These are phyloP conservation scores for Arxiozyma heterogenica DNA, from an alignment of 1,139 yeast genomes.

Conservation along the genomic window DNA sequence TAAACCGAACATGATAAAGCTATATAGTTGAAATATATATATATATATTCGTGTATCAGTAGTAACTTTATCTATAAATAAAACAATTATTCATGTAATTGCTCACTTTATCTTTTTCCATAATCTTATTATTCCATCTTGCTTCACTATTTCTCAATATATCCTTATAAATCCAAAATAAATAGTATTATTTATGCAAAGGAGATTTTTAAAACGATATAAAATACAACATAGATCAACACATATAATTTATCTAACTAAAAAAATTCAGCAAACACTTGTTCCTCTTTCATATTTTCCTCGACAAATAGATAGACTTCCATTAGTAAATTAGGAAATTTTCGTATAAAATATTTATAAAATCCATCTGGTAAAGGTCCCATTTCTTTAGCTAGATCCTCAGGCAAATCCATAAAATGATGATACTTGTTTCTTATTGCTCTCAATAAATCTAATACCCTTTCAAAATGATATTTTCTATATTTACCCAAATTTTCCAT, in stretches of 20 bases:
- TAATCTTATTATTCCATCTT: background rate
- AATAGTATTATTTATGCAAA: too few species aligned
- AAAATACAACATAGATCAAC: background rate
- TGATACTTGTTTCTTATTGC: constrained; percentile 89
- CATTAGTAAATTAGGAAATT: constrained; percentile 74
- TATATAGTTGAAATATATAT: too few species aligned
- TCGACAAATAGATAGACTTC: constrained; percentile 60
- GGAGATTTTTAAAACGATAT: background rate
- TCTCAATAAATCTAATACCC: constrained; percentile 73
- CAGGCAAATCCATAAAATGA: constrained; percentile 85
- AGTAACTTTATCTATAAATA: background rate
- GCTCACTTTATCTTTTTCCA: background rate
- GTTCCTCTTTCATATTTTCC: constrained; percentile 51
- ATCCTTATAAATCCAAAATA: background rate
- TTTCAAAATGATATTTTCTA: constrained; percentile 73
- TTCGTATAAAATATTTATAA: constrained; percentile 58
- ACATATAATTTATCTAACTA: constrained; percentile 8
- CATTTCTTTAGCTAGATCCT: constrained; percentile 48
- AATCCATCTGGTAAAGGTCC: constrained; percentile 80
- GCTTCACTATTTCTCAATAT: background rate
- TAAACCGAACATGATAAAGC: background rate
- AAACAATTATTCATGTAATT: too few species aligned
- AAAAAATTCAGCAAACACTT: constrained; percentile 48
- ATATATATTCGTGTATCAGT: background rate
- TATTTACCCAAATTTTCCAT: constrained; percentile 81